Base-by-base conservation (phyloP, 2,329 filamentous ascomycete species). In the Monosporascus sp. region DNA sequence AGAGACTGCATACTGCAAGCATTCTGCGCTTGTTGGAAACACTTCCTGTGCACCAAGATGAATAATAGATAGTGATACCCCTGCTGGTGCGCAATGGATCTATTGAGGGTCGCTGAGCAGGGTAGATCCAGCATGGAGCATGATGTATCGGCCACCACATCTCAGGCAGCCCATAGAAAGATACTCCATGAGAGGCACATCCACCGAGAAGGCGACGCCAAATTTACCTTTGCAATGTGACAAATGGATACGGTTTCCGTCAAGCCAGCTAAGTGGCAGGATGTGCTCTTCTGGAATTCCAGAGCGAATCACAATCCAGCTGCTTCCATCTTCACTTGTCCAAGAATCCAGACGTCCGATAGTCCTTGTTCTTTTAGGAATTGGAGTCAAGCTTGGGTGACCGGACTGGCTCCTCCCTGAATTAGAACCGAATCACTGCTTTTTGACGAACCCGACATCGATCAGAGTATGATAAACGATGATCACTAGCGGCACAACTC, bases 261-360 rank as follows among this genome's bases (percentile, higher is more conserved):
- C 50, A 47, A 57, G 48, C 53, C 53, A 57, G 7, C 4, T 46
- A 18, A 20, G 31, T 22, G 55, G 55, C 3, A 55, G 18, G 9
- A 57, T 49, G 20, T 38, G 53, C 14, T 50, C 49, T 24, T 38
- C 9, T n/a, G 53, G 45, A 18, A 55, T 46, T 1, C 44, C 18
- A 4, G 36, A 38, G 8, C 37, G 37, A 3, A 38, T 18, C 4
- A 24, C 9, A 15, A 58, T 52, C 47, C 44, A 43, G 3, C 7
- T 9, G 11, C 38, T 50, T 15, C 56, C 56, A 6, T 49, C 20
- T 22, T 47, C 50, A n/a, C 39, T 35, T 1, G 41, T 31, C 2
- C 31, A 51, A 20, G 51, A n/a, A 46, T 39, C 53, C 55, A 57
- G 3, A 58, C 7, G 22, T 56, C 36, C n/a, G 2, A 4, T 9